Evolutionary conservation across 306 rosid species (phyloP).

Genomic region (Pterocarpus macrocarpus): DNA sequence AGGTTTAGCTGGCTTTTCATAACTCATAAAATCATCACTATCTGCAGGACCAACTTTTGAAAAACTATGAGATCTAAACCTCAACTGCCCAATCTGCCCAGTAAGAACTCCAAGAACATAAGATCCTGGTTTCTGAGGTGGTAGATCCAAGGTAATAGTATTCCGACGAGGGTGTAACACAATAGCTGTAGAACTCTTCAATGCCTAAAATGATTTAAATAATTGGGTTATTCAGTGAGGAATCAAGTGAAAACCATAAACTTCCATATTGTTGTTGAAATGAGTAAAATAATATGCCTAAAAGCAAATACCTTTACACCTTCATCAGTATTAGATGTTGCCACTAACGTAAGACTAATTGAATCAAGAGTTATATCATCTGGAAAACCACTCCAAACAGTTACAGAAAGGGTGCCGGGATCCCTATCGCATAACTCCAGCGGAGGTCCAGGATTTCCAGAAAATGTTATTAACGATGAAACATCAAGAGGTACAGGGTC

Average conservation of each 20-base stretch:
- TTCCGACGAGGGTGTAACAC: conserved; percentile 94
- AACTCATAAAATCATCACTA: conserved; percentile 92
- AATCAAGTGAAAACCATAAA: conserved; percentile 34
- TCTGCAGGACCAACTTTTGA: conserved; percentile 97
- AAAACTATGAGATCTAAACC: conserved; percentile 95
- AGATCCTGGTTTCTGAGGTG: conserved; percentile 98
- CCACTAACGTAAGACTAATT: conserved; percentile 85
- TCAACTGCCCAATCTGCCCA: conserved; percentile 90
- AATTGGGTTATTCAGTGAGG: conserved; percentile 35
- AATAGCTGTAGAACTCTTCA: conserved; percentile 74
- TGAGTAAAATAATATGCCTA: conserved; percentile 36
- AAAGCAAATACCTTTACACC: conserved; percentile 82
- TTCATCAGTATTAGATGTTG: conserved; percentile 88
- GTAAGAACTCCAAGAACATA: conserved; percentile 97
- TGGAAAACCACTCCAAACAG: conserved; percentile 97
- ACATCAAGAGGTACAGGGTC: conserved; percentile 96
- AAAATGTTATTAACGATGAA: conserved; percentile 91
- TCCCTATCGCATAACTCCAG: conserved; percentile 92
- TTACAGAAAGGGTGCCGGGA: conserved; percentile 87
- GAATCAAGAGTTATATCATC: conserved; percentile 96
- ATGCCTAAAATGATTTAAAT: conserved; percentile 68
- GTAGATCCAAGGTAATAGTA: conserved; percentile 84
- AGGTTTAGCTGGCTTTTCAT: conserved; percentile 95
- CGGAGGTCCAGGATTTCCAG: conserved; percentile 96
- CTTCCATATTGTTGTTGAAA: conserved; percentile 39